Percentiles rank a stretch among this genome's conserved stretches.
Evolutionary conservation across 495 filamentous ascomycete species (phyloP).

Genomic region (Aspergillus sparsus): DNA sequence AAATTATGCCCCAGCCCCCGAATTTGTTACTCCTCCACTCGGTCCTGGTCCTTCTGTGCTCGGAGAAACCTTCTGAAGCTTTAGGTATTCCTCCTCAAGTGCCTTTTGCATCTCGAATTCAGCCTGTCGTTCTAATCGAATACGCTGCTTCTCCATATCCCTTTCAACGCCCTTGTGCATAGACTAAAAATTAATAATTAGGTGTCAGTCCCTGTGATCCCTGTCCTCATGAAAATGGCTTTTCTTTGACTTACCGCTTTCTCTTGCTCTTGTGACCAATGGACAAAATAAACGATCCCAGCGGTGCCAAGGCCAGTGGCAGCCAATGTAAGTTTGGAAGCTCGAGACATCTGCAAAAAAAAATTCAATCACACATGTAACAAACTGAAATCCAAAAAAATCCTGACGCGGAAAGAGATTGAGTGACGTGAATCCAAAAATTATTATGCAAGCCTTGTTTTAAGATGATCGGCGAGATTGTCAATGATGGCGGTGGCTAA

Average conservation of each 20-base stretch:
- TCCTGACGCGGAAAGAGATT: constrained; percentile 1
- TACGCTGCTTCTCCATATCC: constrained; percentile 88
- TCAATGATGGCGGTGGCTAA: constrained; percentile 34
- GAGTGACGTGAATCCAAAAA: background rate
- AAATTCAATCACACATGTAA: background rate
- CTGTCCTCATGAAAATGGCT: constrained; percentile 7
- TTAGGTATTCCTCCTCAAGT: constrained; percentile 87
- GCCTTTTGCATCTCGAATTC: constrained; percentile 91
- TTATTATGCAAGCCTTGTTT: constrained; percentile 19
- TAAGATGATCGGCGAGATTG: constrained; percentile 32
- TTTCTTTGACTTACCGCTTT: constrained; percentile 62
- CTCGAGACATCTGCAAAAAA: constrained; percentile 71
- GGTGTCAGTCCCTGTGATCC: constrained; percentile 14
- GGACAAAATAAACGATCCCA: constrained; percentile 80
- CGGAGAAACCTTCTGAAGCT: constrained; percentile 68
- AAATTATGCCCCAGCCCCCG: constrained; percentile 27
- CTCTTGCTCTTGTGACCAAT: constrained; percentile 83
- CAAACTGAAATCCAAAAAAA: constrained; percentile 2
- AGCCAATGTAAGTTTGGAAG: constrained; percentile 81
- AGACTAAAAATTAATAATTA: constrained; percentile 28
- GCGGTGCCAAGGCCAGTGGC: constrained; percentile 74
- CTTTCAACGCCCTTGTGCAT: constrained; percentile 96
- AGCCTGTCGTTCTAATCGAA: constrained; percentile 83
- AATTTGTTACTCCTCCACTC: constrained; percentile 23
- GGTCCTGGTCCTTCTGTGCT: constrained; percentile 28